These are phyloP conservation scores for Globisporangium nunn DNA, from an alignment of 352 stramenopile species.

Conservation along the genomic window DNA sequence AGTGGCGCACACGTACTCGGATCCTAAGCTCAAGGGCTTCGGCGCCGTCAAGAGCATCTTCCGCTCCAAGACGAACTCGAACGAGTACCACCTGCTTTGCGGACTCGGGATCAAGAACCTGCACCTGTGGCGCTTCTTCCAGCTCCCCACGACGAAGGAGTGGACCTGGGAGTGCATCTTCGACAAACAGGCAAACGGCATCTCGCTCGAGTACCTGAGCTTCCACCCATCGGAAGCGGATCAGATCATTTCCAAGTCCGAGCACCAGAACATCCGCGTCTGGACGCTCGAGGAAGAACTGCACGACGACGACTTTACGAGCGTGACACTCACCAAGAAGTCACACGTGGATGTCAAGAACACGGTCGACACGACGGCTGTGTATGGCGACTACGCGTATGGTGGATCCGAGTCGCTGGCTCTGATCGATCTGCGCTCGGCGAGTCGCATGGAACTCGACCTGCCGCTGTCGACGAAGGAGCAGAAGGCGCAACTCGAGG, in stretches of 20 bases:
- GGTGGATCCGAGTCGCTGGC: conserved; percentile 59
- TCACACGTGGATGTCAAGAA: conserved; percentile 69
- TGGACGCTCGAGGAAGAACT: conserved; percentile 66
- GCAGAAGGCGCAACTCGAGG: conserved; percentile 35
- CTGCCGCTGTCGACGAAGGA: conserved; percentile 60
- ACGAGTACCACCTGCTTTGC: conserved; percentile 74
- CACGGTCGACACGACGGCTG: conserved; percentile 48
- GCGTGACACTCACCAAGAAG: conserved; percentile 54
- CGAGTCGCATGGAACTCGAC: conserved; percentile 61
- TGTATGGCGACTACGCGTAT: conserved; percentile 74
- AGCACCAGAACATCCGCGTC: conserved; percentile 80
- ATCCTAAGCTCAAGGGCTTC: conserved; percentile 83
- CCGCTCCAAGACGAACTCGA: conserved; percentile 29
- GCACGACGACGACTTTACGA: conserved; percentile 19
- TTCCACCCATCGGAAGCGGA: conserved; percentile 51
- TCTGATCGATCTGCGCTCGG: conserved; percentile 50
- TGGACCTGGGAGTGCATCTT: conserved; percentile 85
- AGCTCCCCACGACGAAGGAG: conserved; percentile 19
- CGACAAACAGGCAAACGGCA: conserved; percentile 83
- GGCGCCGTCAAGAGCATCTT: conserved; percentile 64
- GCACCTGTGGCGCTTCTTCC: conserved; percentile 81
- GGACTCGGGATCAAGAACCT: conserved; percentile 85
- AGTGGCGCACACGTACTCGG: conserved; percentile 63
- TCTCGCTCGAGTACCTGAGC: conserved; percentile 70
- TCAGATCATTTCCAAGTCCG: conserved; percentile 79